Conservation (phyloP, 257 asterid genomes). For the Anisodus tanguticus region DNA sequence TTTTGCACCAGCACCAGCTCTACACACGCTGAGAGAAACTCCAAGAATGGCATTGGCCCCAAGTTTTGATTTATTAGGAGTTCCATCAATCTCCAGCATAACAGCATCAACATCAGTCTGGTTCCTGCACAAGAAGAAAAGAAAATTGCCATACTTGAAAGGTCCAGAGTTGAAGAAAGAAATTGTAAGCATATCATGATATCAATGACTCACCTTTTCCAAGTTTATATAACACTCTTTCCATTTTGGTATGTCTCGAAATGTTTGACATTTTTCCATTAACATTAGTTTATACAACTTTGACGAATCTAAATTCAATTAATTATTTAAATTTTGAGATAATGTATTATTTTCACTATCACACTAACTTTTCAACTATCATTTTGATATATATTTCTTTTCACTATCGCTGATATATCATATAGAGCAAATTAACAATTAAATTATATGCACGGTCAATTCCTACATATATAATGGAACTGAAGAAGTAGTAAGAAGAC, state of each 20-base stretch:
- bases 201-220: background rate
- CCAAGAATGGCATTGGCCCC: slow-evolving; percentile 99
- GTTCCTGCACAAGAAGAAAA: slow-evolving; percentile 54
- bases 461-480: background rate
- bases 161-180: background rate
- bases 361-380: background rate
- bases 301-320: background rate
- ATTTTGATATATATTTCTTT: background rate
- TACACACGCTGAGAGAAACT: slow-evolving; percentile 89
- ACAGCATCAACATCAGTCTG: slow-evolving; percentile 78
- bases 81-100: slow-evolving; percentile 95
- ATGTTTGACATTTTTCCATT: background rate
- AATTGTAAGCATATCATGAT: background rate
- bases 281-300: background rate
- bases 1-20: slow-evolving; percentile 99
- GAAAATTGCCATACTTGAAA: background rate
- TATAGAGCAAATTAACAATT: background rate
- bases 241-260: background rate
- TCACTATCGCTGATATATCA: background rate
- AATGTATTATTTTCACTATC: background rate
- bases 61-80: slow-evolving; percentile 85
- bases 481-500: slow-evolving; percentile 2
- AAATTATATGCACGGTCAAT: background rate
- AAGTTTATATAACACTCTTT: background rate
- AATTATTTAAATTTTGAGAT: background rate